A percentile compares a stretch with the other conserved stretches of the same genome.
Conservation (phyloP, 2,329 filamentous ascomycete genomes). For the Colletotrichum melonis region DNA sequence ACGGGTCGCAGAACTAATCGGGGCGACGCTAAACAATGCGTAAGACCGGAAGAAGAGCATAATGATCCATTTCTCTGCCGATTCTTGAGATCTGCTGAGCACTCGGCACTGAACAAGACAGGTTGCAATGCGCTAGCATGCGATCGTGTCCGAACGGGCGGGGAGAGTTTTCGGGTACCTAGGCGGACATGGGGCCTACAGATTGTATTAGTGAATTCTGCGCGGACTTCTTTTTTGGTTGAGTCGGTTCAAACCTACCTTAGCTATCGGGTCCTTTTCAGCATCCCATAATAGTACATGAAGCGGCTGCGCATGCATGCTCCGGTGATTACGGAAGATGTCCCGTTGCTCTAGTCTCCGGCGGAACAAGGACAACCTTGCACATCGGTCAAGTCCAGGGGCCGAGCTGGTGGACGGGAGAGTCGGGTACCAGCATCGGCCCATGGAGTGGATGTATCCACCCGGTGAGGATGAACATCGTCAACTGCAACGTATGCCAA, state of each 20-base stretch:
- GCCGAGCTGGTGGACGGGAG: slow-evolving; percentile 16
- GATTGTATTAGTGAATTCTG: not conserved
- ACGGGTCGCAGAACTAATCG: too few relatives aligned
- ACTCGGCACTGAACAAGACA: not conserved
- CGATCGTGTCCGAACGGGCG: not conserved
- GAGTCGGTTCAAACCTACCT: slow-evolving; percentile 23
- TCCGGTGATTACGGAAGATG: slow-evolving; percentile 18
- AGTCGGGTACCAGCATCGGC: slow-evolving; percentile 26
- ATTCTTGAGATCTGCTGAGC: not conserved
- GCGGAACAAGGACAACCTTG: slow-evolving; percentile 32
- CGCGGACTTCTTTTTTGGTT: not conserved
- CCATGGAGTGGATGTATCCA: slow-evolving; percentile 31
- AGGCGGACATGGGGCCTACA: not conserved
- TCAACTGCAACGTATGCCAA: not conserved
- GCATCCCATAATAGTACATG: slow-evolving; percentile 6
- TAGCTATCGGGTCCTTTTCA: slow-evolving; percentile 1
- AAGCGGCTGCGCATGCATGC: slow-evolving; percentile 26
- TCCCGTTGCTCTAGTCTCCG: slow-evolving; percentile 21
- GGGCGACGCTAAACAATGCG: not conserved
- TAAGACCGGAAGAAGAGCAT: not conserved
- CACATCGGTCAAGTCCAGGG: slow-evolving; percentile 26
- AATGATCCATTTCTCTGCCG: not conserved
- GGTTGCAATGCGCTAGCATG: not conserved
- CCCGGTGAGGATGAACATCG: slow-evolving; percentile 21
- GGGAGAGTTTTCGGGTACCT: not conserved